Evolutionary conservation across 805 yeast genomes (phyloP).

Genomic region (Yamadazyma insecticola): DNA sequence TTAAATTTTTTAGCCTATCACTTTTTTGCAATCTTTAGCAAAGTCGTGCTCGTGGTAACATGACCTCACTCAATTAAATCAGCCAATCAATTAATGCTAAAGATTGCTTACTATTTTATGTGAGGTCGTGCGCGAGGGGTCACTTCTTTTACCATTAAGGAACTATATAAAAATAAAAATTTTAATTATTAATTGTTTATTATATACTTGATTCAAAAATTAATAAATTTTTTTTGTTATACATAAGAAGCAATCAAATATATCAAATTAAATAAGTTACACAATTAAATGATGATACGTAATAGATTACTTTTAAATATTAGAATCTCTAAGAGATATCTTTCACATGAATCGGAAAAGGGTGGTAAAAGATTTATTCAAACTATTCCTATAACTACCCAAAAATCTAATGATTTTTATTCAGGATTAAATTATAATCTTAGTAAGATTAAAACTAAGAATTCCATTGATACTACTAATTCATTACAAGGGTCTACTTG

Average conservation of each 20-base stretch:
- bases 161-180: too few species aligned
- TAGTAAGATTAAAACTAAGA: slow-evolving; percentile 8
- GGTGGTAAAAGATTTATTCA: slow-evolving; percentile 30
- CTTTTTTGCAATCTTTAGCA: too few species aligned
- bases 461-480: slow-evolving; percentile 8
- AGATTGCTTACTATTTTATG: slow-evolving; percentile 10
- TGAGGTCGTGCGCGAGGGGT: slow-evolving; percentile 3
- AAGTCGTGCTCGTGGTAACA: too few species aligned
- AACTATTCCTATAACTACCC: slow-evolving; percentile 24
- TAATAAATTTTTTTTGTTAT: too few species aligned
- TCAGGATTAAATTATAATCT: slow-evolving; percentile 18
- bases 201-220: background rate
- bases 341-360: slow-evolving; percentile 11
- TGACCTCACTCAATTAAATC: too few species aligned
- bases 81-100: slow-evolving; percentile 11
- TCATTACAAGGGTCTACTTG: slow-evolving; percentile 20
- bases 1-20: too few species aligned
- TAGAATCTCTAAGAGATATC: slow-evolving; percentile 2
- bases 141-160: too few species aligned
- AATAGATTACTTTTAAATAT: slow-evolving; percentile 4
- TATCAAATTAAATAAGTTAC: too few species aligned
- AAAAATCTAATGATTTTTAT: slow-evolving; percentile 16
- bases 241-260: too few species aligned
- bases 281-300: slow-evolving; percentile 5
- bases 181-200: background rate